Evolutionary conservation across 495 filamentous ascomycete species (phyloP).

Genomic region (Beverwykella pulmonaria): DNA sequence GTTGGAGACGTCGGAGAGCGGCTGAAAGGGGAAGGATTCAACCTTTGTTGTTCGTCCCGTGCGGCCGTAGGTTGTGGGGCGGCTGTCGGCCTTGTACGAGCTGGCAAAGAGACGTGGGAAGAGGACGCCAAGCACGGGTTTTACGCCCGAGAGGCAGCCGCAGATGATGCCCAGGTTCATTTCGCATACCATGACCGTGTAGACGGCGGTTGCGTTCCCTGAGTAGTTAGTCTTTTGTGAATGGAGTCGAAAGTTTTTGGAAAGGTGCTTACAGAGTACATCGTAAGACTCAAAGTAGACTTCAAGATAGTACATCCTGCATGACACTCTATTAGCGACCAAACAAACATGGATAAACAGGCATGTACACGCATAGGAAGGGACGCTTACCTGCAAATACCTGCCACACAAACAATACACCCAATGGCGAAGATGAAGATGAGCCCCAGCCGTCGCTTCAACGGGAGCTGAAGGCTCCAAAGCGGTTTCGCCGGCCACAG

Average conservation of each 20-base stretch:
- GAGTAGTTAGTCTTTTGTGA: background rate
- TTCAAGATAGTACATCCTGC: slow-evolving; percentile 34
- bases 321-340: background rate
- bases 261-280: slow-evolving; percentile 14
- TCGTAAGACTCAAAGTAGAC: slow-evolving; percentile 27
- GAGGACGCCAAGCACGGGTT: slow-evolving; percentile 29
- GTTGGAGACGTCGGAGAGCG: slow-evolving; percentile 20
- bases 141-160: slow-evolving; percentile 34
- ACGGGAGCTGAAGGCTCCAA: slow-evolving; percentile 33
- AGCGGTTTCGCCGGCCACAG: slow-evolving; percentile 29
- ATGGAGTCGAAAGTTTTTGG: background rate
- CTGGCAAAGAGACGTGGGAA: slow-evolving; percentile 32
- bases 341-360: too few species aligned
- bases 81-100: slow-evolving; percentile 11
- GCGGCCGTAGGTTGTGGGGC: slow-evolving; percentile 13
- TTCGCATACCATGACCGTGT: slow-evolving; percentile 17
- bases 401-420: slow-evolving; percentile 25
- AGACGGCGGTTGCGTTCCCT: slow-evolving; percentile 29
- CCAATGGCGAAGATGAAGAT: slow-evolving; percentile 29
- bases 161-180: slow-evolving; percentile 35
- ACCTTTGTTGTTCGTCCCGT: slow-evolving; percentile 6
- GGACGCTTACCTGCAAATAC: slow-evolving; percentile 12
- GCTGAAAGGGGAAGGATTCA: slow-evolving; percentile 33
- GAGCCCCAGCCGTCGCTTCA: slow-evolving; percentile 32
- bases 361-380: background rate